Evolutionary conservation across 2,329 filamentous ascomycete species (phyloP), one percentile per base, ranked within the genome.

Genomic region (Gnomoniopsis smithogilvyi): DNA sequence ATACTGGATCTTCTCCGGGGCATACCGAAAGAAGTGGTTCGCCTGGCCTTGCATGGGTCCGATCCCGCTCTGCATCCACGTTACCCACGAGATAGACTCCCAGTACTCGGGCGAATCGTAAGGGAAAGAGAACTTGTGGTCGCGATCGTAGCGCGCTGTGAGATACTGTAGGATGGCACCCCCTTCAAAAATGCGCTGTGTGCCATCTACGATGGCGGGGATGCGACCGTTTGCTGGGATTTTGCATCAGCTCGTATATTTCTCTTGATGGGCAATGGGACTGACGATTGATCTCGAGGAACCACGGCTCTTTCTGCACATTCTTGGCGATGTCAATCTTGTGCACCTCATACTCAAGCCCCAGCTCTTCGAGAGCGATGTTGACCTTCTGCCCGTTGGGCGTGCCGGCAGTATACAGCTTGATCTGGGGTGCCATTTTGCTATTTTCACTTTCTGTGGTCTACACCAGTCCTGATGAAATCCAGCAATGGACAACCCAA

Each of bases 31-130:
- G n/a, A 54, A 54, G 51, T 54, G 51, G 17, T 54, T 54, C 15
- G 51, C 51, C 51, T 54, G 41, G 12, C 51, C 51, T 3, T 54
- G 51, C 51, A 54, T 54, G 6, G 41, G 51, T n/a, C 51, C 51
- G 15, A 46, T 54, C 10, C 51, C 51, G 22, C 38, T 45, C 51
- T 54, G 51, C 51, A 54, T 54, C 51, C 51, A 54, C 12, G 30
- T 46, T 41, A 54, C 24, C 41, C 51, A 54, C 51, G 38, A 30
- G 51, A 54, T 33, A 22, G 41, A 8, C 41, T 54, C 51, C 51
- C 51, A 46, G 38, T 46, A 54, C 51, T 46, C 51, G 3, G 51
- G n/a, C 21, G 51, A 45, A 38, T 54, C 51, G n/a, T 46, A n/a
- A 15, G 51, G 41, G 36, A 54, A 46, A 8, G 51, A 54, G 21